Evolutionary conservation across 2,329 filamentous ascomycete genomes (phyloP), one percentile per base, ranked within the genome.

Genomic region (Eutypa lata): DNA sequence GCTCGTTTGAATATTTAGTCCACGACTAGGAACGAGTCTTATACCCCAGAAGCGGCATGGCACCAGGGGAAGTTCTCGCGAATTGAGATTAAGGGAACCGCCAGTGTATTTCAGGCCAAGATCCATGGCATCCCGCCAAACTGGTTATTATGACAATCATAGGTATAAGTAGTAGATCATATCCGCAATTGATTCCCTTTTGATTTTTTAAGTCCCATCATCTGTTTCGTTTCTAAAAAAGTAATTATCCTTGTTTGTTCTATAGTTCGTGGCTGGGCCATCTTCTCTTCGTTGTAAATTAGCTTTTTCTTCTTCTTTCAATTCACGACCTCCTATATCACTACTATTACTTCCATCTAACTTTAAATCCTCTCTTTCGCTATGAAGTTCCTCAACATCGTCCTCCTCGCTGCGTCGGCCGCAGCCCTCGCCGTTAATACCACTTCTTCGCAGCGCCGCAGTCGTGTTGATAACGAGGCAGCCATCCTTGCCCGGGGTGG

Each of bases 301-400:
- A 14, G n/a, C n/a, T n/a, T n/a, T n/a, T n/a, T 48, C 28, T 35
- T 37, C 11, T 28, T 35, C 13, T 7, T 48, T 19, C 24, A 11
- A 19, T 28, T 37, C 19, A 11, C 21, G 24, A 26, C 44, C n/a
- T 6, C 44, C 21, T 47, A n/a, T 48, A 19, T 6, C 14, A 48
- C n/a, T 16, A 14, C 18, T 18, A 48, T 26, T 19, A 18, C 11
- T 48, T 26, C 14, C 24, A 24, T 33, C 46, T 35, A 19, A 18
- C 24, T 35, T 35, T 6, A 16, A 38, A 38, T 14, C 35, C 13
- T 38, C n/a, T 38, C 35, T 38, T 19, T 13, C 52, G 58, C 14
- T 38, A 64, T 63, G 58, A 62, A 60, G 56, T 57, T 64, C 57
- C 40, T 55, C 37, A 53, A 59, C 44, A 49, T 64, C 42, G 35